Evolutionary conservation across 495 filamentous ascomycete species (phyloP), one percentile per base, ranked within the genome.

Genomic region (Penicillium ucsense): DNA sequence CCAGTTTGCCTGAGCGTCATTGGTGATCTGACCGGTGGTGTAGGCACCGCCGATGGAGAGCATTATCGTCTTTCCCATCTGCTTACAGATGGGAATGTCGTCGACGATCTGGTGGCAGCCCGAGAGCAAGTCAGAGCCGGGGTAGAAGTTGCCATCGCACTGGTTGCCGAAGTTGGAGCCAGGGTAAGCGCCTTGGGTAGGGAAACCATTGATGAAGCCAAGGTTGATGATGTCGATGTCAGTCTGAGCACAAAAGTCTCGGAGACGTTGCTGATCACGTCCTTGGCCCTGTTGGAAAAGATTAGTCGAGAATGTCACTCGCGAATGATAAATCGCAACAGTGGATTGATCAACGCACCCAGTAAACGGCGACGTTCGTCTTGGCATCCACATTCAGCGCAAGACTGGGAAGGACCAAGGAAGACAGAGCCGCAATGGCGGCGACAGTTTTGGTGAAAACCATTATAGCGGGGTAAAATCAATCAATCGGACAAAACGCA

Each of bases 41-140:
- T 54, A 66, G 2, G 67, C 72, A 37, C 83, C 84, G 39, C 83
- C 81, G 29, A 88, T 63, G 28, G 81, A 85, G 8, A 88, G 62
- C 29, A 88, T 53, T 51, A 89, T 66, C 7, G 77, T 82, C 63
- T 86, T 88, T 44, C 83, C 83, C 38, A 67, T 56, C 3, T 53
- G 48, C 59, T 89, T 83, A 63, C 85, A 89, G 11, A 64, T 55
- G 9, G 71, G 70, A 55, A 89, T 86, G 54, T 88, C 79, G 65
- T 68, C 62, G 36, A 46, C 75, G 71, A 71, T 77, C 78, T 59
- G 67, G 56, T 48, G 72, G 57, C 48, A 85, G 61, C 48, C 75
- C 48, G 12, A 60, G 52, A 68, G 80, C 66, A 54, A 66, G 46
- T 53, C 40, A 8, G 60, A 61, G 28, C 43, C 51, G 36, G 53